Conservation (phyloP, 2,329 filamentous ascomycete genomes). For the Davidsoniella eucalypti region DNA sequence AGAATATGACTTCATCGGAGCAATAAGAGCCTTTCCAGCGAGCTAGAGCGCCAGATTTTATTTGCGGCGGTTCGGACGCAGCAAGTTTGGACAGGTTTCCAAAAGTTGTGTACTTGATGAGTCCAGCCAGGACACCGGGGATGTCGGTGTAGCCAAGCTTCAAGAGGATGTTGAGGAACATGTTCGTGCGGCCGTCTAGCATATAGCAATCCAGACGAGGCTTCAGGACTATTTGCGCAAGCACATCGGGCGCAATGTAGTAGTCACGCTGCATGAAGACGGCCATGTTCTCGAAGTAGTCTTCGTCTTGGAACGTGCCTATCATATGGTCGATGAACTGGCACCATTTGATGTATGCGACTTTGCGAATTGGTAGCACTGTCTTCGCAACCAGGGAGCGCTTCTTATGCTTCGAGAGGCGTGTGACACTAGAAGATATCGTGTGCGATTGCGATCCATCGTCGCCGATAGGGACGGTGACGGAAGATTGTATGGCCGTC, state of each 20-base stretch:
- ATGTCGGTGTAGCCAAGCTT: constrained; percentile 35
- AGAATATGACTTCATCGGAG: constrained; percentile 81
- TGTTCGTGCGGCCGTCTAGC: constrained; percentile 41
- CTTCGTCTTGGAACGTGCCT: not conserved
- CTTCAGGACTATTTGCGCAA: constrained; percentile 43
- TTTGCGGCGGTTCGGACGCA: constrained; percentile 9
- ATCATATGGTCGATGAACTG: constrained; percentile 2
- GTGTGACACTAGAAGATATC: not conserved
- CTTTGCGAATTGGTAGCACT: constrained; percentile 8
- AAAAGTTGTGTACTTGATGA: constrained; percentile 38
- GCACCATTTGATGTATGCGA: constrained; percentile 9
- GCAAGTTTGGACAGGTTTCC: constrained; percentile 14
- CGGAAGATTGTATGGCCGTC: not conserved
- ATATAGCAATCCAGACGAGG: constrained; percentile 33
- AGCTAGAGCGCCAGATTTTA: constrained; percentile 3
- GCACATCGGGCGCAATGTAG: constrained; percentile 31
- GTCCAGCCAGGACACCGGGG: constrained; percentile 34
- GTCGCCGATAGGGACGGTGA: not conserved
- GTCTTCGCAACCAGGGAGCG: not conserved
- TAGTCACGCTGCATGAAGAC: constrained; percentile 21
- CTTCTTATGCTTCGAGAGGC: not conserved
- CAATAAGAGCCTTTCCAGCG: constrained; percentile 41
- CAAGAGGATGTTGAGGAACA: constrained; percentile 41
- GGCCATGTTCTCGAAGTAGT: not conserved
- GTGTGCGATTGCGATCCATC: not conserved